A percentile compares a stretch with the other conserved stretches of the same genome.
Evolutionary conservation across 768 basidiomycete genomes (phyloP).

Genomic region (Boletus sp.): DNA sequence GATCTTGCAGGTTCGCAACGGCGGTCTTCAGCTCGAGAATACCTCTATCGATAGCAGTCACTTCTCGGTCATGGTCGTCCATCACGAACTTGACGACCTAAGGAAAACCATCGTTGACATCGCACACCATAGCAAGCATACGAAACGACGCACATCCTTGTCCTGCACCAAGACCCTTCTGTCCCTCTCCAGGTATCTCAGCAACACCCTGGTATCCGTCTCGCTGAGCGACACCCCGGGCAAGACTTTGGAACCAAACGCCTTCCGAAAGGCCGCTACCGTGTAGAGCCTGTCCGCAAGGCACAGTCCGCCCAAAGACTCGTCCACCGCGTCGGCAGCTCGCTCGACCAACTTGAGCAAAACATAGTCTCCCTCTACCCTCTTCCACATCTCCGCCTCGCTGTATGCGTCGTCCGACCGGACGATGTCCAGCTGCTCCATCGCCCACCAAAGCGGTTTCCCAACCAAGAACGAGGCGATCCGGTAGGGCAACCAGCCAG

Average conservation of each 20-base stretch:
- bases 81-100: conserved; percentile 81
- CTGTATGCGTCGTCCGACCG: conserved; percentile 54
- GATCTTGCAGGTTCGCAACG: conserved; percentile 61
- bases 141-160: conserved; percentile 52
- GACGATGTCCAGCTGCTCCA: conserved; percentile 74
- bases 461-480: conserved; percentile 71
- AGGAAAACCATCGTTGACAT: not conserved
- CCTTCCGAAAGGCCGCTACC: conserved; percentile 54
- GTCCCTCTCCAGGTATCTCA: conserved; percentile 82
- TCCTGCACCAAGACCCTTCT: conserved; percentile 59
- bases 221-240: conserved; percentile 51
- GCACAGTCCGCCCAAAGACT: conserved; percentile 41
- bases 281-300: conserved; percentile 64
- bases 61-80: conserved; percentile 37
- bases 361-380: conserved; percentile 72
- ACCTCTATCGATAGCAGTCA: conserved; percentile 80
- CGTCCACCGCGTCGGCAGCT: conserved; percentile 58
- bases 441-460: conserved; percentile 83
- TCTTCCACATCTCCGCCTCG: conserved; percentile 49
- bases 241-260: conserved; percentile 48
- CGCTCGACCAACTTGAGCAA: conserved; percentile 60
- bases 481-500: conserved; percentile 67
- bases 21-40: conserved; percentile 79
- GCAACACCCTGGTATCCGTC: conserved; percentile 62
- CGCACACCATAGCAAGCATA: not conserved